Base-by-base conservation (phyloP, 1,284 basidiomycete genomes). In the Cryptococcus neoformans region DNA sequence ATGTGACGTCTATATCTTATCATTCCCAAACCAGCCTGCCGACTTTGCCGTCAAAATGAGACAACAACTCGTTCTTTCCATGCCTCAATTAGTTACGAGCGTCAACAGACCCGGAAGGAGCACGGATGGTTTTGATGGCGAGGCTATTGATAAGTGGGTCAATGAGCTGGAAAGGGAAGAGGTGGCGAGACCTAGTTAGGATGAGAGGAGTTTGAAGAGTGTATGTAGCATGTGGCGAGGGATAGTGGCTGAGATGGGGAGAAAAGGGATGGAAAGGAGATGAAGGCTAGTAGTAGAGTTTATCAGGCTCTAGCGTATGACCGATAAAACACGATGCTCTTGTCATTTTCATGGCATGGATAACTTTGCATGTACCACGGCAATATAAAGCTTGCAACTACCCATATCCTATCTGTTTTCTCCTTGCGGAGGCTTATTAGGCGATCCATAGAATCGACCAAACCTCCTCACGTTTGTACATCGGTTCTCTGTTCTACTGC, bases 31-130 rank as follows among this genome's bases (percentile, higher is more conserved):
- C 8, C 57, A 74, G 72, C 70, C 72, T 67, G 56, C 61, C 28
- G 69, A 69, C 46, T 71, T 75, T 52, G 54, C 65, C 4, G 34
- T 54, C 11, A 64, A 62, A 42, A 69, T 73, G 65, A 53, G 68
- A 21, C 67, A 68, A 37, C 56, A 53, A 8, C 57, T 75, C 9
- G 61, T 63, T n/a, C 40, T 56, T 1, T 47, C 58, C 4, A 62
- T 68, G 63, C 73, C 71, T 9, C 63, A 16, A 3, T 41, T 67
- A 12, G 41, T 55, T 10, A 16, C 46, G 28, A 53, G 52, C n/a
- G 54, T 63, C 28, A 53, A 59, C 35, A 50, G 54, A 38, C 58
- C 57, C n/a, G 61, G 58, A 10, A 39, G 53, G 28, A 59, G 55
- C 28, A 28, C 40, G 28, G 61, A 62, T 44, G 61, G 55, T 1